Conservation (phyloP, 192 early-diverging fungal genomes). For the Jimgerdemannia flammicorona region DNA sequence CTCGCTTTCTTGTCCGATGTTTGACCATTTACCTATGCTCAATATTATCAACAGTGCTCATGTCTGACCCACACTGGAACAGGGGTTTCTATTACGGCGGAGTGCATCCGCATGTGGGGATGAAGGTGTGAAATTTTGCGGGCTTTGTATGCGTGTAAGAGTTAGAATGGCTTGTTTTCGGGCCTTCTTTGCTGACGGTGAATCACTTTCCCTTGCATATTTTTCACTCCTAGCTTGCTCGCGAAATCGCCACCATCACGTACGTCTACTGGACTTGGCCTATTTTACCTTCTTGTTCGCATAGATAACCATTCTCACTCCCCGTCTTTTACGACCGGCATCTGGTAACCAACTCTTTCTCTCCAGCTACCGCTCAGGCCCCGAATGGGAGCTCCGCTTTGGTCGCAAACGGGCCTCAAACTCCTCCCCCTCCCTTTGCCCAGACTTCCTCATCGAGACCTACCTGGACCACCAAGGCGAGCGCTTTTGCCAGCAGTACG, state of each 20-base stretch:
- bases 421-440: slow-evolving; percentile 74
- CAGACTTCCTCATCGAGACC: slow-evolving; percentile 94
- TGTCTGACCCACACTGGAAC: slow-evolving; percentile 96
- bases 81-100: slow-evolving; percentile 91
- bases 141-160: background rate
- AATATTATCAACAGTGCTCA: slow-evolving; percentile 55
- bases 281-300: background rate
- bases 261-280: background rate
- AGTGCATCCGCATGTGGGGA: slow-evolving; percentile 85
- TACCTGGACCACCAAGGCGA: slow-evolving; percentile 98
- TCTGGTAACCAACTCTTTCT: background rate
- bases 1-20: background rate
- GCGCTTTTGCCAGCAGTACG: slow-evolving; percentile 88
- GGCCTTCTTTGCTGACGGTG: background rate
- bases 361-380: slow-evolving; percentile 85
- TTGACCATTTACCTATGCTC: background rate
- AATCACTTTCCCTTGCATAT: background rate
- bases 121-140: slow-evolving; percentile 59
- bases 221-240: slow-evolving; percentile 55
- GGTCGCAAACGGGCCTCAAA: slow-evolving; percentile 78
- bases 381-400: slow-evolving; percentile 97
- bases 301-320: too few species aligned
- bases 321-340: too few species aligned
- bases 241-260: slow-evolving; percentile 87
- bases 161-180: background rate